These are phyloP conservation scores for Mucuna pruriens DNA, from an alignment of 306 rosid genomes.

Conservation along the genomic window DNA sequence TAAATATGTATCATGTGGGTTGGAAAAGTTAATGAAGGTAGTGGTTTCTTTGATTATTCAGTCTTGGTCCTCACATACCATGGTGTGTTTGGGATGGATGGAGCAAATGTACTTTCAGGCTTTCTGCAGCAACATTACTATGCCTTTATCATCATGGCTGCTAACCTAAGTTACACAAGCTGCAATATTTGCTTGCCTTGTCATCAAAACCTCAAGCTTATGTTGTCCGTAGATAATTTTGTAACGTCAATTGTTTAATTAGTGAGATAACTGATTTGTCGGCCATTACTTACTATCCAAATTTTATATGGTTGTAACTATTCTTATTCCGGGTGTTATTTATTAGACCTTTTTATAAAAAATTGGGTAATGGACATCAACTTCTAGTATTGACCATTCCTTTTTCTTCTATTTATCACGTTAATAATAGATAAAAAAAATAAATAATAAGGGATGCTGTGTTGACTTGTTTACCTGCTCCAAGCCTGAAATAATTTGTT, in stretches of 20 bases:
- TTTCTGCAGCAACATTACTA: conserved; percentile 48
- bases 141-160: conserved; percentile 34
- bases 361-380: not conserved
- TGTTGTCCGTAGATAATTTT: conserved; percentile 38
- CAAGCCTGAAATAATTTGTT: not conserved
- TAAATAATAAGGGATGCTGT: not conserved
- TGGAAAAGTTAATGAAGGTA: conserved; percentile 42
- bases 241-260: conserved; percentile 34
- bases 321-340: not conserved
- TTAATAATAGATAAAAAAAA: not conserved
- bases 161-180: conserved; percentile 37
- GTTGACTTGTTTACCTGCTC: no score
- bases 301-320: conserved; percentile 24
- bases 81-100: conserved; percentile 32
- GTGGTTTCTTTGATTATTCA: conserved; percentile 43
- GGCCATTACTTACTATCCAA: conserved; percentile 22
- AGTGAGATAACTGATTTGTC: conserved; percentile 44
- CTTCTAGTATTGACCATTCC: not conserved
- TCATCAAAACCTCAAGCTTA: conserved; percentile 40
- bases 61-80: conserved; percentile 30
- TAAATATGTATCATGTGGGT: conserved; percentile 34
- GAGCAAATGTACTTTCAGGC: conserved; percentile 39
- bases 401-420: not conserved
- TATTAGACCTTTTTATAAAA: not conserved
- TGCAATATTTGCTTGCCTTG: conserved; percentile 34